These are phyloP conservation scores for Arthrobotrys musiformis DNA, from an alignment of 2,329 filamentous ascomycete genomes.

Conservation along the genomic window DNA sequence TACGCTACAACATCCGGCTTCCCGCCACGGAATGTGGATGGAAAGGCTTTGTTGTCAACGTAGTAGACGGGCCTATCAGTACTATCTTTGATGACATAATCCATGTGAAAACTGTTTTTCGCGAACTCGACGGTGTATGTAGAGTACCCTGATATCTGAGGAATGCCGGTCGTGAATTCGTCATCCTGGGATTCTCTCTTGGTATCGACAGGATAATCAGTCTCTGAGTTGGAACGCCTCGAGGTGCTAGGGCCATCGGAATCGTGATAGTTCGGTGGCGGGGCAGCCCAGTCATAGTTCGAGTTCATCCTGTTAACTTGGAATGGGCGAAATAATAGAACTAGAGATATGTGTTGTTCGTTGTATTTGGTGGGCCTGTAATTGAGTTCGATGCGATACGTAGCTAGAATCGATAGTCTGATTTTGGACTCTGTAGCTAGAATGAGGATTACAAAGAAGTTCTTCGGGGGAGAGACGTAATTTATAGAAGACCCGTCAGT, in stretches of 20 bases:
- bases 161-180: constrained; percentile 14
- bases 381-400: neutral
- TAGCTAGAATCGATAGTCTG: too few relatives aligned
- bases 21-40: constrained; percentile 27
- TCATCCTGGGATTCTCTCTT: constrained; percentile 9
- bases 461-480: neutral
- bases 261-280: constrained; percentile 30
- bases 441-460: neutral
- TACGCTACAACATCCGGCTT: constrained; percentile 33
- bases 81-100: constrained; percentile 40
- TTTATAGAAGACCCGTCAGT: neutral
- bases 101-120: constrained; percentile 43
- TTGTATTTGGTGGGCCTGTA: neutral
- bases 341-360: neutral
- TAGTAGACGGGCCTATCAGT: constrained; percentile 14
- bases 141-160: constrained; percentile 25
- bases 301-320: neutral
- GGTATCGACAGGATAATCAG: constrained; percentile 2
- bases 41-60: constrained; percentile 40
- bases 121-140: constrained; percentile 43
- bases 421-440: neutral
- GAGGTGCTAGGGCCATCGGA: neutral
- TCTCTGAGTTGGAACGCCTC: neutral
- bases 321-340: neutral
- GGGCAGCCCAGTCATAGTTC: neutral